Evolutionary conservation across 208 protist species (phyloP).

Genomic region (Crithidia mellificae): DNA sequence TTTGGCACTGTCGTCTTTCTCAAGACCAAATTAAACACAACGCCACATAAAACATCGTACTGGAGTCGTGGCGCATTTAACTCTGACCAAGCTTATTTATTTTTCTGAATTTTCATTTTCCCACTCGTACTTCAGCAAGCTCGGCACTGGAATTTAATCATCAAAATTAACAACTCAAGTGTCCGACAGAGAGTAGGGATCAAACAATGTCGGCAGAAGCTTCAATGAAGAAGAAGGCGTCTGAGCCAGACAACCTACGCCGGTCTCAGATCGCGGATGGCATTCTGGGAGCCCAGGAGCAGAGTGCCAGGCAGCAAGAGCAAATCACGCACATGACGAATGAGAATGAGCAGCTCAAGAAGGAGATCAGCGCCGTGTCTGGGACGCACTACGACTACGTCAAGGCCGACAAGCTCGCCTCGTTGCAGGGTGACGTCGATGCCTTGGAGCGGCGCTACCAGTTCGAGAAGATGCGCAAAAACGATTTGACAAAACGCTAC

Average conservation of each 20-base stretch:
- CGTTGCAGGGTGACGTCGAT: conserved; percentile 85
- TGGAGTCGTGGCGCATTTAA: too few species aligned
- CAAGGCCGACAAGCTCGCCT: conserved; percentile 87
- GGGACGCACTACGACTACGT: conserved; percentile 83
- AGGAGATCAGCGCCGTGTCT: conserved; percentile 76
- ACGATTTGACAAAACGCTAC: conserved; percentile 86
- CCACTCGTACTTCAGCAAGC: too few species aligned
- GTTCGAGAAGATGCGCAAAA: conserved; percentile 92
- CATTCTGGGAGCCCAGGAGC: conserved; percentile 62
- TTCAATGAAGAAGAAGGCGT: conserved; percentile 21
- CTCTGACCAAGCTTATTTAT: too few species aligned
- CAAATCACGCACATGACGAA: conserved; percentile 68
- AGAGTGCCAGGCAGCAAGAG: conserved; percentile 76
- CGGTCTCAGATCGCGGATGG: conserved; percentile 61
- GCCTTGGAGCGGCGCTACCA: conserved; percentile 87
- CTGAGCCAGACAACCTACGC: conserved; percentile 49
- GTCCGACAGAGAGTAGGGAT: too few species aligned
- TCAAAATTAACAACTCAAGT: too few species aligned
- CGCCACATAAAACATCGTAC: too few species aligned
- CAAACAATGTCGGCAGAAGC: conserved; percentile 23
- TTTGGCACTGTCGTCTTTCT: neutral
- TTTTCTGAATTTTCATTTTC: too few species aligned
- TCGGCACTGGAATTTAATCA: too few species aligned
- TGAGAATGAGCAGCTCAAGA: conserved; percentile 90
- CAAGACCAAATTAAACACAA: neutral